Conservation (phyloP, 805 yeast species). For the Ascoidea rubescens region DNA sequence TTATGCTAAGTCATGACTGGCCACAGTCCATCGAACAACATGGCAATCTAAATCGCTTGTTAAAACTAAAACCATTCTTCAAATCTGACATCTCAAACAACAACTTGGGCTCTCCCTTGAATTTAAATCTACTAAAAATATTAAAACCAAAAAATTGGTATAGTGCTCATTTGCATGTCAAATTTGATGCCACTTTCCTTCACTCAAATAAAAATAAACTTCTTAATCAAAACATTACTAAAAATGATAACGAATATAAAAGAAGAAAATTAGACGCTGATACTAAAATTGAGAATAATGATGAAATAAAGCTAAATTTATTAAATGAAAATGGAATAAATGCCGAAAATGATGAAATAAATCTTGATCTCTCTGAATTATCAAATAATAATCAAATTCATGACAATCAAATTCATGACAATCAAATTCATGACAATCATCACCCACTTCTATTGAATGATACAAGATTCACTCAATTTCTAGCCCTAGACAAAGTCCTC, state of each 20-base stretch:
- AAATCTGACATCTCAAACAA: conserved; percentile 43
- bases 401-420: too few relatives aligned
- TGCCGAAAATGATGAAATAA: conserved; percentile 2
- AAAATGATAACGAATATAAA: conserved; percentile 7
- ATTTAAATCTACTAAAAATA: conserved; percentile 34
- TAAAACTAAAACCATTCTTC: conserved; percentile 55
- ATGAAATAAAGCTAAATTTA: conserved; percentile 18
- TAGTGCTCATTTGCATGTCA: conserved; percentile 79
- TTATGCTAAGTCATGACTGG: conserved; percentile 87
- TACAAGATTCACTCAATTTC: conserved; percentile 30
- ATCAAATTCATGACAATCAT: too few relatives aligned
- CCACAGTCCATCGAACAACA: conserved; percentile 61
- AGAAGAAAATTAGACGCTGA: conserved; percentile 8
- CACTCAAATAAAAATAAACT: conserved; percentile 18
- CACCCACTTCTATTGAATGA: not conserved
- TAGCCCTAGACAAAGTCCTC: conserved; percentile 78
- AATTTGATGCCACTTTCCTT: conserved; percentile 41
- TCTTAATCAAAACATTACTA: not conserved
- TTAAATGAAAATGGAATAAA: conserved; percentile 13
- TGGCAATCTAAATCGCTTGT: conserved; percentile 41
- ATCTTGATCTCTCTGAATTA: too few relatives aligned
- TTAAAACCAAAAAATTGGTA: conserved; percentile 68
- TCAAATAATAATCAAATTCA: too few relatives aligned
- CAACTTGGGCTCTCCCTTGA: conserved; percentile 61
- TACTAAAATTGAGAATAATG: conserved; percentile 12